These are phyloP conservation scores for Lipomyces spencermartinsiae DNA, from an alignment of 805 yeast species.

Conservation along the genomic window DNA sequence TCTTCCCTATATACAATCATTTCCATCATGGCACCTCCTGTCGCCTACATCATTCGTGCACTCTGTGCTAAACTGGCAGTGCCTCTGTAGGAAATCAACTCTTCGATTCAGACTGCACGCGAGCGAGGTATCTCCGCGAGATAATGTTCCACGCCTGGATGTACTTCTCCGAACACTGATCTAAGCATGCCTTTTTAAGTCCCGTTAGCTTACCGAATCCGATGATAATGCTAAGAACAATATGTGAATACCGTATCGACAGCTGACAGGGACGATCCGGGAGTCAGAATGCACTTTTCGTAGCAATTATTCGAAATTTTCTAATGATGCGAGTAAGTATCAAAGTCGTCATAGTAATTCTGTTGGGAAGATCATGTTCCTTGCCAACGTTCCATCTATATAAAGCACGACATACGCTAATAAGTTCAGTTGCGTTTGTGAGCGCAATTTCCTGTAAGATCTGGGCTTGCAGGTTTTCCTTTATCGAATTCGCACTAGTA, in stretches of 20 bases:
- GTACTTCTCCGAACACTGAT: conserved; percentile 82
- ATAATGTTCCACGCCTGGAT: conserved; percentile 90
- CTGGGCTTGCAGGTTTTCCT: conserved; percentile 69
- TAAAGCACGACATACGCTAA: conserved; percentile 52
- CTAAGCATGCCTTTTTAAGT: conserved; percentile 59
- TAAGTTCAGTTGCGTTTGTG: conserved; percentile 89
- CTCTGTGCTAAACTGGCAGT: not conserved
- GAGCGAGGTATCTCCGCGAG: conserved; percentile 73
- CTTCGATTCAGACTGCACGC: conserved; percentile 58
- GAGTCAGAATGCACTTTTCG: conserved; percentile 72
- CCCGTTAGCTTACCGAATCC: conserved; percentile 16
- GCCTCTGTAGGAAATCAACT: conserved; percentile 3
- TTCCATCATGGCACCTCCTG: not conserved
- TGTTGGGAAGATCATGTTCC: not conserved
- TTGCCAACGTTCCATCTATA: not conserved
- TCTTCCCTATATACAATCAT: not conserved
- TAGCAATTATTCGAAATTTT: conserved; percentile 87
- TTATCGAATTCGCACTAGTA: conserved; percentile 51
- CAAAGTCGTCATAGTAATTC: not conserved
- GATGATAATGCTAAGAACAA: not conserved
- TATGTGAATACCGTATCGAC: conserved; percentile 53
- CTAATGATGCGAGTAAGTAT: conserved; percentile 32
- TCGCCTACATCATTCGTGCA: not conserved
- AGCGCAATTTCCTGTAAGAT: conserved; percentile 84
- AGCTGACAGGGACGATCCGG: conserved; percentile 56